phyloP scores from a whole-genome alignment of 2,329 filamentous ascomycete genomes.

The Trichoderma oligosporum region DNA sequence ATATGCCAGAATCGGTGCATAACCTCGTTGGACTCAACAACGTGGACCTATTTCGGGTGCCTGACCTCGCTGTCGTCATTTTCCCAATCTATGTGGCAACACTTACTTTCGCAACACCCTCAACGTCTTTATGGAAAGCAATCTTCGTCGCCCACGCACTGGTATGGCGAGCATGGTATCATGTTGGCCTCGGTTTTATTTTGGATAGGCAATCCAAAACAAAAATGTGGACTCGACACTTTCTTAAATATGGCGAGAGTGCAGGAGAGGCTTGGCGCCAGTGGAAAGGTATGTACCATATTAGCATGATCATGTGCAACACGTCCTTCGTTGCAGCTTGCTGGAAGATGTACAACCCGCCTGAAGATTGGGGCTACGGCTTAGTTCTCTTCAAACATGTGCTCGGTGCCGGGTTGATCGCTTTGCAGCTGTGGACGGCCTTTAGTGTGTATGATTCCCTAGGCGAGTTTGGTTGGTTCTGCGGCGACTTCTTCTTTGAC shows the following conservation, averaged over 20 bases:
- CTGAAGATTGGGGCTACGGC: slow-evolving; percentile 82
- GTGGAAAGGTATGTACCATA: slow-evolving; percentile 94
- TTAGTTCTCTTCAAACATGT: slow-evolving; percentile 83
- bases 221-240: slow-evolving; percentile 96
- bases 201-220: slow-evolving; percentile 80
- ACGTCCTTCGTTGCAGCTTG: slow-evolving; percentile 83
- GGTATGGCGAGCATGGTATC: slow-evolving; percentile 87
- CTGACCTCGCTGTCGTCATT: slow-evolving; percentile 76
- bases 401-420: slow-evolving; percentile 72
- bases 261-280: slow-evolving; percentile 92
- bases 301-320: slow-evolving; percentile 88
- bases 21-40: slow-evolving; percentile 79
- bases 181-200: slow-evolving; percentile 79
- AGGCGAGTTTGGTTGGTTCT: slow-evolving; percentile 98
- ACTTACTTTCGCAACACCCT: slow-evolving; percentile 72
- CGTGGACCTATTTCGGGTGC: slow-evolving; percentile 81
- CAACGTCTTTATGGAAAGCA: slow-evolving; percentile 68
- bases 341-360: slow-evolving; percentile 95
- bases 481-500: slow-evolving; percentile 97
- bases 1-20: slow-evolving; percentile 65
- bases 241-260: slow-evolving; percentile 92
- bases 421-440: slow-evolving; percentile 88
- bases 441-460: slow-evolving; percentile 92
- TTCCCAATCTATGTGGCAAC: slow-evolving; percentile 71
- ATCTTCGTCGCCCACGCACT: slow-evolving; percentile 79